These are phyloP conservation scores for Purshia tridentata DNA, from an alignment of 306 rosid species.

Conservation along the genomic window DNA sequence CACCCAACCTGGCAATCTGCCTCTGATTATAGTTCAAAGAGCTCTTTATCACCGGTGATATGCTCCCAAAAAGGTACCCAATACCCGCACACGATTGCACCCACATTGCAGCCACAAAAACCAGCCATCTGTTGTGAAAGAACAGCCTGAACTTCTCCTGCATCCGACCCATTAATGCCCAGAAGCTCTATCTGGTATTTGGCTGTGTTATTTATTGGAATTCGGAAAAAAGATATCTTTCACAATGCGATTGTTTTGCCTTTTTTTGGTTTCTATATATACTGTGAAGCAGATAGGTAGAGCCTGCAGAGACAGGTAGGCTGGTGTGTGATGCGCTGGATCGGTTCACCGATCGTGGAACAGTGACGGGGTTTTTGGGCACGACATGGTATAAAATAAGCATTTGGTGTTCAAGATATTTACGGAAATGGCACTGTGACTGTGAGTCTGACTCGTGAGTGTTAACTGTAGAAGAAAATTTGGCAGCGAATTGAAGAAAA, in stretches of 20 bases:
- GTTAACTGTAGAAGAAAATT: not conserved
- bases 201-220: not conserved
- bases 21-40: conserved; percentile 66
- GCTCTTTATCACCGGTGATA: conserved; percentile 75
- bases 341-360: not conserved
- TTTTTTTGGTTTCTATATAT: not conserved
- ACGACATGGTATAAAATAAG: not conserved
- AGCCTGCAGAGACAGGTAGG: not conserved
- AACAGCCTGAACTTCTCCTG: conserved; percentile 47
- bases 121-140: conserved; percentile 74
- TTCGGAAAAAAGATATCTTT: not conserved
- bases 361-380: not conserved
- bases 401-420: not conserved
- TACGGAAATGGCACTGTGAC: conserved; percentile 2
- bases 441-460: not conserved
- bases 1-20: conserved; percentile 69
- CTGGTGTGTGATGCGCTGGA: conserved; percentile 11
- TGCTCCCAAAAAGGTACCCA: conserved; percentile 85
- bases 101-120: conserved; percentile 95
- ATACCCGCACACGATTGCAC: conserved; percentile 90
- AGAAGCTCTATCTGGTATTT: not conserved
- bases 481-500: not conserved
- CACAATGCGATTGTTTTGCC: not conserved
- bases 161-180: conserved; percentile 33
- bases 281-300: not conserved